phyloP scores from a whole-genome alignment of 2,329 filamentous ascomycete genomes.

The Sphaerulina vaccinii region DNA sequence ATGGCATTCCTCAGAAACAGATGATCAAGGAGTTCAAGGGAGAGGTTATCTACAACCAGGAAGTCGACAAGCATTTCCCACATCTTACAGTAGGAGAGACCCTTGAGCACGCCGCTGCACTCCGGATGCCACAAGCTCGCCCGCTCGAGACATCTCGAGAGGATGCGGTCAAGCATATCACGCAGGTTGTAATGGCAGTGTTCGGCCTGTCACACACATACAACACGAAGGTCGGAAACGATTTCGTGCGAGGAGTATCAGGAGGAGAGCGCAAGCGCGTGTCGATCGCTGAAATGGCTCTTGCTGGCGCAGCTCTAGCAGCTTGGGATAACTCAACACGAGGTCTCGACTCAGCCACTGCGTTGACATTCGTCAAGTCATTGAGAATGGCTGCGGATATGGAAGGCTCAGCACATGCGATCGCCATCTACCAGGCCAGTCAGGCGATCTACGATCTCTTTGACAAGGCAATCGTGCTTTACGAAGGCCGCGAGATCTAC shows the following conservation, averaged over 20 bases:
- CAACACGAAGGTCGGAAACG: constrained; percentile 57
- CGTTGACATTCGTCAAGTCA: constrained; percentile 58
- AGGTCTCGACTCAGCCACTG: constrained; percentile 57
- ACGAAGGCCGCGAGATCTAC: constrained; percentile 76
- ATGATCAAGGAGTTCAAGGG: constrained; percentile 51
- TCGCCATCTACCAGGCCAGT: constrained; percentile 58
- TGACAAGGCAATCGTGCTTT: constrained; percentile 72
- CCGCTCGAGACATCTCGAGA: constrained; percentile 40
- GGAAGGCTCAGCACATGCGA: constrained; percentile 50
- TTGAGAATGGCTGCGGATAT: constrained; percentile 53
- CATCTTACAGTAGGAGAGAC: constrained; percentile 59
- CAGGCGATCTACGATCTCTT: constrained; percentile 63
- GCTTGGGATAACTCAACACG: constrained; percentile 51
- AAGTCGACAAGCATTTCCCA: constrained; percentile 55
- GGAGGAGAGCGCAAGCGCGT: constrained; percentile 57
- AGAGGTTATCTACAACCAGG: constrained; percentile 48
- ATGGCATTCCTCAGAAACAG: constrained; percentile 50
- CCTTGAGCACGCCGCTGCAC: constrained; percentile 55
- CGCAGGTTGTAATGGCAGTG: constrained; percentile 53
- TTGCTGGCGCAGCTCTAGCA: constrained; percentile 42
- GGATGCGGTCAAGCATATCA: constrained; percentile 48
- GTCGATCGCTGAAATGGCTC: constrained; percentile 56
- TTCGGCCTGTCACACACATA: constrained; percentile 57
- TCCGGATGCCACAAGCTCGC: constrained; percentile 50
- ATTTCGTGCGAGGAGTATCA: constrained; percentile 61